phyloP scores from a whole-genome alignment of 2,329 filamentous ascomycete species.

The Pleurostoma richardsiae region DNA sequence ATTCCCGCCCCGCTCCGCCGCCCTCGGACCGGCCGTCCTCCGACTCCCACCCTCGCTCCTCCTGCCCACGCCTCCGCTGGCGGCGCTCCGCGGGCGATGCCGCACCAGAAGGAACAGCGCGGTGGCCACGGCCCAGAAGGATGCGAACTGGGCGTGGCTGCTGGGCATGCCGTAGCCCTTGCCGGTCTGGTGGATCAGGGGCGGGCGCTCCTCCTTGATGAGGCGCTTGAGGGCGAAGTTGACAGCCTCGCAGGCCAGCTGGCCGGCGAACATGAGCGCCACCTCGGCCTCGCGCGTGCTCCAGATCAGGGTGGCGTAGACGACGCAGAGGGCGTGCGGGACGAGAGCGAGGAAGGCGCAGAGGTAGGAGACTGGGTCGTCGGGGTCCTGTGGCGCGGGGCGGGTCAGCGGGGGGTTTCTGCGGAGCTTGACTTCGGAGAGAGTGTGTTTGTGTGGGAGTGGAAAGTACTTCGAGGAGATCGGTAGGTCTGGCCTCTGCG shows the following conservation, averaged over 20 bases:
- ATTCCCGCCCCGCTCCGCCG: constrained; percentile 4
- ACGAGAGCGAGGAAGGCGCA: constrained; percentile 93
- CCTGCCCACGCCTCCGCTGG: not conserved
- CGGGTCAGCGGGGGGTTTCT: not conserved
- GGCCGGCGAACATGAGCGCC: constrained; percentile 82
- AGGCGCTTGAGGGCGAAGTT: constrained; percentile 87
- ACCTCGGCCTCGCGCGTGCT: constrained; percentile 88
- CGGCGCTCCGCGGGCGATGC: constrained; percentile 50
- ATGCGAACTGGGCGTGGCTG: constrained; percentile 91
- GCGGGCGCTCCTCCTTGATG: constrained; percentile 87
- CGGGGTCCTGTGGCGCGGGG: constrained; percentile 61
- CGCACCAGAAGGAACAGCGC: constrained; percentile 79
- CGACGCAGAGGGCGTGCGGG: constrained; percentile 84
- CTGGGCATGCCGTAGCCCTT: constrained; percentile 97
- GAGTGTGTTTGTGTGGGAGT: too few species aligned
- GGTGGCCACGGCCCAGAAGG: constrained; percentile 84
- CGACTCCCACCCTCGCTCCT: not conserved
- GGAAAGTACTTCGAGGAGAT: too few species aligned
- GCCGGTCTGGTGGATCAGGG: constrained; percentile 72
- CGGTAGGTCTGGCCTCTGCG: too few species aligned
- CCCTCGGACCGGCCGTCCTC: not conserved
- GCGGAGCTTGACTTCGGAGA: too few species aligned
- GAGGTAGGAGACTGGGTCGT: constrained; percentile 76
- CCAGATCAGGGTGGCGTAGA: constrained; percentile 87
- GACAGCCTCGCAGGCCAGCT: constrained; percentile 84